Base-by-base conservation (phyloP, 345 rosid species). In the Arabidopsis arenosa region DNA sequence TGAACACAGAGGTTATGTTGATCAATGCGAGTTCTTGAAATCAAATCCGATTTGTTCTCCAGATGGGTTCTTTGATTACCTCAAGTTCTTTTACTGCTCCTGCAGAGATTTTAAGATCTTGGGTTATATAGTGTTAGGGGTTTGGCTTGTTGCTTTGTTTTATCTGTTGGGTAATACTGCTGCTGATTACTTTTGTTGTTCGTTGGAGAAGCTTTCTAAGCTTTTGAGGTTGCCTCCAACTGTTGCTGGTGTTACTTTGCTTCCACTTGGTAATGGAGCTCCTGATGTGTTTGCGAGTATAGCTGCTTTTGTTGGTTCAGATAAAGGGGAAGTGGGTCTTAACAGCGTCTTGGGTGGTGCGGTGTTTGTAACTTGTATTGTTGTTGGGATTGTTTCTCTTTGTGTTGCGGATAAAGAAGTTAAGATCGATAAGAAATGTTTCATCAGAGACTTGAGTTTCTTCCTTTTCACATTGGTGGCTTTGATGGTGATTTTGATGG, bases 261-360 rank as follows among this genome's bases (percentile, higher is more conserved):
- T 92, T 43, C 86, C 96, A 3, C 90, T 93, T 10, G 96, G 98
- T 5, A 93, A 93, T 39, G 98, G 98, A 10, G 95, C 98, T 0
- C 89, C 98, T 12, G 98, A 90, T 82, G 96, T 93, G 68, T 93
- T 93, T 63, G 83, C 98, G 1, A 91, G 97, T 79, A 81, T 94
- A 10, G 89, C 88, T 66, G 90, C 98, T 65, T 94, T 94, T 73
- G 90, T 90, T 2, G 79, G 88, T 28, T 72, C 77, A 0, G 77
- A 72, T 1, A 81, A 83, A 13, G 97, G 92, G 0, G 90, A 81
- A 52, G 89, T 94, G 4, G 98, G 97, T 4, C 85, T 94, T 2
- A 94, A 94, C 23, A 85, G 90, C 18, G 79, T 94, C n/a, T 53
- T 94, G 30, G 98, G 98, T 0, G 98, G 95, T 10, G 95, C 95